Evolutionary conservation across 352 stramenopile species (phyloP).

Genomic region (Phytopythium chamaehyphon): DNA sequence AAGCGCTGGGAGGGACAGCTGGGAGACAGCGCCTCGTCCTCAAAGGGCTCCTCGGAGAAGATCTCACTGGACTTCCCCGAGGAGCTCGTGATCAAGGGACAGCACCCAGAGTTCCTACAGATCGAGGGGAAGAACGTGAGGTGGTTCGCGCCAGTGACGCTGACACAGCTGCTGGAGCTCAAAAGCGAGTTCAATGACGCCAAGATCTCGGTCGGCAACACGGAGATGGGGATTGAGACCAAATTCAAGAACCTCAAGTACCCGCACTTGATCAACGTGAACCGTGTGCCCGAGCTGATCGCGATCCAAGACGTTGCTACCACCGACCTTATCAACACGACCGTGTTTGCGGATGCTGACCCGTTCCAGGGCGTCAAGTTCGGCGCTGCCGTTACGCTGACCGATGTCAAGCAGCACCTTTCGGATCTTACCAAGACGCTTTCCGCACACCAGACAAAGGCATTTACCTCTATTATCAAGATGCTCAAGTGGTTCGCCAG

Average conservation of each 20-base stretch:
- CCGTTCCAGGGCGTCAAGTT: conserved; percentile 67
- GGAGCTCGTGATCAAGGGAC: conserved; percentile 56
- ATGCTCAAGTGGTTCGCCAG: conserved; percentile 98
- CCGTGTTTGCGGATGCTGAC: conserved; percentile 27
- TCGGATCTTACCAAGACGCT: conserved; percentile 29
- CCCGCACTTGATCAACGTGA: conserved; percentile 62
- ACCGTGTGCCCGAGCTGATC: conserved; percentile 58
- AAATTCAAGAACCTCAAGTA: conserved; percentile 92
- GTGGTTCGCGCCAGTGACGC: conserved; percentile 91
- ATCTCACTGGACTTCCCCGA: conserved; percentile 37
- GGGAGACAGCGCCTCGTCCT: conserved; percentile 13
- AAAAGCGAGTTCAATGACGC: conserved; percentile 77
- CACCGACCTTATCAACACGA: conserved; percentile 51
- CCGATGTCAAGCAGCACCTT: conserved; percentile 62
- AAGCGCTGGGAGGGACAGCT: conserved; percentile 24
- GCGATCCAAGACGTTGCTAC: conserved; percentile 30
- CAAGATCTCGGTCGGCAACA: conserved; percentile 96
- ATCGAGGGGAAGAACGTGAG: conserved; percentile 73
- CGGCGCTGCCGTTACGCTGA: conserved; percentile 77
- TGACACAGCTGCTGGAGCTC: conserved; percentile 85
- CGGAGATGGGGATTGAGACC: conserved; percentile 95
- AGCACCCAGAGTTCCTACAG: conserved; percentile 48
- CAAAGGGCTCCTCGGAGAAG: conserved; percentile 12
- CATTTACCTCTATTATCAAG: conserved; percentile 56
- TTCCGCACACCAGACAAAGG: conserved; percentile 37